phyloP scores from a whole-genome alignment of 305 asterid species.

The Ruellia speciosa region DNA sequence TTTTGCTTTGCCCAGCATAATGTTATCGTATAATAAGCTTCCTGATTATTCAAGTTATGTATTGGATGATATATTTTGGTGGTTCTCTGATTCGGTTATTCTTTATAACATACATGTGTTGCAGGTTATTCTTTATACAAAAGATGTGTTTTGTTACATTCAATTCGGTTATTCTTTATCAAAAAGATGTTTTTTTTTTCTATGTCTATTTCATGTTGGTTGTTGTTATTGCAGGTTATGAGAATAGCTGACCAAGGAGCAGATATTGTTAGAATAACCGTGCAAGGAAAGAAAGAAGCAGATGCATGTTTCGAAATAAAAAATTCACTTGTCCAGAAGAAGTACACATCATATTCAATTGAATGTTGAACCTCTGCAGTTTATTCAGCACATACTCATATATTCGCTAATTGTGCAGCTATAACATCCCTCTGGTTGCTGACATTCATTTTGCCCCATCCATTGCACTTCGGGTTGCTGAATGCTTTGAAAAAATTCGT shows the following conservation, averaged over 20 bases:
- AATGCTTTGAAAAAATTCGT: conserved; percentile 96
- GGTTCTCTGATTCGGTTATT: too few relatives aligned
- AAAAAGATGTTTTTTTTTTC: neutral
- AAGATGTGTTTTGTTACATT: too few relatives aligned
- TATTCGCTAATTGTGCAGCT: conserved; percentile 45
- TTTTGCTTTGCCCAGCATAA: neutral
- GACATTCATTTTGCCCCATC: conserved; percentile 98
- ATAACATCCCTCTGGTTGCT: conserved; percentile 95
- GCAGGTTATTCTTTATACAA: too few relatives aligned
- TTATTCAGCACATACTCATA: conserved; percentile 22
- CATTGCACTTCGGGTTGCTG: conserved; percentile 86
- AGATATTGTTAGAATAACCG: conserved; percentile 90
- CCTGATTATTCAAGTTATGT: neutral
- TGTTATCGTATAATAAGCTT: neutral
- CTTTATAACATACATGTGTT: too few relatives aligned
- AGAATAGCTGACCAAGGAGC: conserved; percentile 95
- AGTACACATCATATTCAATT: conserved; percentile 40
- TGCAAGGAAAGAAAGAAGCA: conserved; percentile 98
- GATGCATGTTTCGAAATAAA: conserved; percentile 92
- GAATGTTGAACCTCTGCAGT: conserved; percentile 13
- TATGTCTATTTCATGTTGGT: conserved; percentile 3
- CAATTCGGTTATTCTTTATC: too few relatives aligned
- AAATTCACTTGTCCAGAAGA: conserved; percentile 86
- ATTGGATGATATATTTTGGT: neutral
- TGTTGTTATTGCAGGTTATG: conserved; percentile 63